Evolutionary conservation across 2,329 filamentous ascomycete genomes (phyloP), one percentile per base, ranked within the genome.

Genomic region (Aureobasidium sp.): DNA sequence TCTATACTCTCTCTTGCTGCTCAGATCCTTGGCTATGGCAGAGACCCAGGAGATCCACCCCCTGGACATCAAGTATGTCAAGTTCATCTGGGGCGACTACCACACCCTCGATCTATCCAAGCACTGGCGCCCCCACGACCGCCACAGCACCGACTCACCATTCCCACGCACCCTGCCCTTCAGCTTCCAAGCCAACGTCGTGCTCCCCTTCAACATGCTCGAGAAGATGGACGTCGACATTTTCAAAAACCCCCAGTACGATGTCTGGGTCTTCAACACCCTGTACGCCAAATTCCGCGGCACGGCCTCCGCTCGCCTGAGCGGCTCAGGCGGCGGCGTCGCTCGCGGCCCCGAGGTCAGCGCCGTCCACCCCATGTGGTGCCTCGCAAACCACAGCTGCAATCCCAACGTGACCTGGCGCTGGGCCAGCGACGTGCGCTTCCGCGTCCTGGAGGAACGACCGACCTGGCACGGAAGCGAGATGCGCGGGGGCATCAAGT

Each of bases 331-430:
- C 15, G 69, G 78, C 51, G 71, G 76, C 4, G 81, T 81, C 0
- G 89, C 93, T 64, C 89, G 91, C 3, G 84, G 89, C 10, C 93
- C 94, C 0, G 94, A 97, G 68, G 88, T 96, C 4, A 90, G 90
- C 29, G 93, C 93, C 29, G 92, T 97, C 29, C 92, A 97, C 74
- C 91, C 93, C 1, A 84, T 95, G 67, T 99, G 94, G 91, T 97
- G 92, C 74, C 79, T 97, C 31, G 92, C 93, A 29, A 99, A 99
- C 69, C 94, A 99, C 72, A 90, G 91, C 71, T 99, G 94, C 74
- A 86, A 96, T 70, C 94, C 94, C 9, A 96, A 96, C 72, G 91
- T 97, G 40, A 83, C 83, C 3, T 99, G 94, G 94, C 89, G 95
- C 69, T 96, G 92, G 90, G 85, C 87, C 29, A 89, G 88, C 0